Evolutionary conservation across 2,329 filamentous ascomycete genomes (phyloP), one percentile per base, ranked within the genome.

Genomic region (Venturia carpophila): DNA sequence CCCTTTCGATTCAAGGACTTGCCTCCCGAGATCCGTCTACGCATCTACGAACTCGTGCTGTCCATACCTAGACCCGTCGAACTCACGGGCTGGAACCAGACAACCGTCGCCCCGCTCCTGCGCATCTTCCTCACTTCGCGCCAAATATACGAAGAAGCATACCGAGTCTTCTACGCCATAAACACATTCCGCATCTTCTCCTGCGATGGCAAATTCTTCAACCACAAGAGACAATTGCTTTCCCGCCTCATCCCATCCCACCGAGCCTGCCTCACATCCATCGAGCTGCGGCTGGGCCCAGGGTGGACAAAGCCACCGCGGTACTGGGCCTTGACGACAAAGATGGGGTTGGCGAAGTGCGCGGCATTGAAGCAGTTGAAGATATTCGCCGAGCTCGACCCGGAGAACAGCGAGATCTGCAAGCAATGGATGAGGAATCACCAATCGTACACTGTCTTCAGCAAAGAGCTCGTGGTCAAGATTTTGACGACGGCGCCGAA

Each of bases 361-460:
- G 75, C 75, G 65, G 84, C 80, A 60, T 82, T 89, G 24, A 79
- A 82, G 39, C 79, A 78, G 17, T 73, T 92, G 60, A 84, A 81
- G 34, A 82, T 92, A 13, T 89, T 89, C 71, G 84, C 91, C 30
- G 85, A 92, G 73, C 84, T 83, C 68, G 89, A 92, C 70, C 88
- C 89, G 0, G 88, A 77, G 62, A 82, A 88, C 69, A 80, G 79
- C 37, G 77, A 85, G 24, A 91, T 90, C 70, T 83, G 84, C 64
- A 88, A 87, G 0, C 92, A 88, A 70, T 82, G 87, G 17, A 81
- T 82, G 63, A 41, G 19, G 34, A 80, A 81, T 1, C 82, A 87
- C 34, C 84, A 86, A 1, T 91, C 89, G 68, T 92, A 90, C 71
- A 89, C 90, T 67, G 75, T 74, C 5, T 92, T 91, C 71, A 86